Percentiles rank a stretch among this genome's conserved stretches.
phyloP scores from a whole-genome alignment of 2,329 filamentous ascomycete genomes.

The Lecanicillium sp. region DNA sequence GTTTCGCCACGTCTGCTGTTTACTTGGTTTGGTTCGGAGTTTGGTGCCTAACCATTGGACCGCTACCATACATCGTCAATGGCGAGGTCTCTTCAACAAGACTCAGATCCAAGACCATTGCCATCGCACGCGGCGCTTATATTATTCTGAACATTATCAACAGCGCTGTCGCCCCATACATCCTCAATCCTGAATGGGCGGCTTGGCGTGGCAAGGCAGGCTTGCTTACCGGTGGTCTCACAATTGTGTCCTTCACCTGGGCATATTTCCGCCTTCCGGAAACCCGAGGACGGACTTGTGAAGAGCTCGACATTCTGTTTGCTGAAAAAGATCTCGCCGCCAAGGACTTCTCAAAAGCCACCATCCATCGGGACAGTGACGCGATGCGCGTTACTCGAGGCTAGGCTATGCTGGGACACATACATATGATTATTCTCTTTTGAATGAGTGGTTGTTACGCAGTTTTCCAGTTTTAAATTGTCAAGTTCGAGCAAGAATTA shows the following conservation, averaged over 20 bases:
- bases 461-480: no score
- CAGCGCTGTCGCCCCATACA: conserved; percentile 11
- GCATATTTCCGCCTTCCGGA: conserved; percentile 17
- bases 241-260: conserved; percentile 13
- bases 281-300: conserved; percentile 17
- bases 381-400: no score
- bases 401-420: no score
- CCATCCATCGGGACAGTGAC: no score
- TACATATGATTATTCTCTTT: no score
- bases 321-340: conserved; percentile 17
- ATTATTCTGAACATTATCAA: conserved; percentile 9
- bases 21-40: conserved; percentile 28
- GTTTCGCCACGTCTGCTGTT: conserved; percentile 23
- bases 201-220: conserved; percentile 21
- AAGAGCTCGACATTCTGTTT: conserved; percentile 18
- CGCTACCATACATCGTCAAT: conserved; percentile 28
- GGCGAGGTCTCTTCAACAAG: conserved; percentile 27
- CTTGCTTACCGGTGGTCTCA: conserved; percentile 9
- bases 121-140: conserved; percentile 19
- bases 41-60: conserved; percentile 28
- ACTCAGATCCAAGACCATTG: conserved; percentile 26
- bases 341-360: background rate
- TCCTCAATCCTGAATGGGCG: conserved; percentile 16
- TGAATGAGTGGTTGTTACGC: no score
- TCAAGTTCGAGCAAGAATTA: no score